Percentiles rank a stretch among this genome's conserved stretches.
phyloP scores from a whole-genome alignment of 352 stramenopile genomes.

The Globisporangium orthogonon region DNA sequence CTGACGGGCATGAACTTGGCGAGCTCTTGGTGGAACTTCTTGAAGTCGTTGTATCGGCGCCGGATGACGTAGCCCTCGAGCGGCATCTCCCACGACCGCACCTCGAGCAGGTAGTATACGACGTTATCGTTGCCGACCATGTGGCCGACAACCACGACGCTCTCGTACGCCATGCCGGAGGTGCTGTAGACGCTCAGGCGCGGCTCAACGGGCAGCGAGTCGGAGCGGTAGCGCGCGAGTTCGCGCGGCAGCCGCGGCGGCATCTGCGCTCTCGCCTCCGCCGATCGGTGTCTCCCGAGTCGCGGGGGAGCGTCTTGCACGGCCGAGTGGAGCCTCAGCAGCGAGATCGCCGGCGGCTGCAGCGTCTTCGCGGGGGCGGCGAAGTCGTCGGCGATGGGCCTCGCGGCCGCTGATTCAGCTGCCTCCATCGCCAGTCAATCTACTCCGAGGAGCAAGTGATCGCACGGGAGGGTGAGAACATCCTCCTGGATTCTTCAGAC shows the following conservation, averaged over 20 bases:
- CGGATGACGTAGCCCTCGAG: conserved; percentile 78
- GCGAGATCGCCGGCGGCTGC: neutral
- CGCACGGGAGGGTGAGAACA: no score
- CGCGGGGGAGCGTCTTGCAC: conserved; percentile 6
- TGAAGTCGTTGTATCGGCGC: conserved; percentile 73
- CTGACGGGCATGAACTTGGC: conserved; percentile 37
- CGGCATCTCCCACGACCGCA: conserved; percentile 61
- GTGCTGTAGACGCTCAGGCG: conserved; percentile 61
- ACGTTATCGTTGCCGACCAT: conserved; percentile 51
- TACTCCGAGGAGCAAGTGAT: no score
- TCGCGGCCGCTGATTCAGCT: no score
- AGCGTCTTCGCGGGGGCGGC: no score
- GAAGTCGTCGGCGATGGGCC: no score
- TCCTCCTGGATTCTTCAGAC: no score
- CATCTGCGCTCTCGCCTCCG: conserved; percentile 8
- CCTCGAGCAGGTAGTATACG: conserved; percentile 74
- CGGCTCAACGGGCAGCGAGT: conserved; percentile 29
- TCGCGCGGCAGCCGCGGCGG: conserved; percentile 10
- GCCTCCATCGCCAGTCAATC: no score
- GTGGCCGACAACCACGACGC: conserved; percentile 62
- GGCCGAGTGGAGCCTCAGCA: conserved; percentile 5
- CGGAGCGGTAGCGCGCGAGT: conserved; percentile 26
- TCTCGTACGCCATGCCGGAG: conserved; percentile 65
- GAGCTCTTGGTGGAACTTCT: conserved; percentile 49
- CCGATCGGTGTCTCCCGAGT: conserved; percentile 14